These are phyloP conservation scores for Cryptomeria japonica DNA, from an alignment of 75 land plant genomes.

Conservation along the genomic window DNA sequence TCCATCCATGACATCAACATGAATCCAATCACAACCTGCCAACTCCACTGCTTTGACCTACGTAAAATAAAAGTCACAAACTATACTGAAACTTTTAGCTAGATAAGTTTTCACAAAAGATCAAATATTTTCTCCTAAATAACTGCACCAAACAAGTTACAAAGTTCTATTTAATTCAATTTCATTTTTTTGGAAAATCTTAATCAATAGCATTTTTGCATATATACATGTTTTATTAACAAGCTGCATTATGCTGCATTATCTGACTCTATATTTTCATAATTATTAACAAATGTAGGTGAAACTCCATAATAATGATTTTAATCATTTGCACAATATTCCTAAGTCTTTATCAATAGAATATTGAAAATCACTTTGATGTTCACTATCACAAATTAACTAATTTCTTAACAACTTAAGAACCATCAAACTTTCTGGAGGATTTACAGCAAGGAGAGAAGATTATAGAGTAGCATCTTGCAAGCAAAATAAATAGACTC, in stretches of 20 bases:
- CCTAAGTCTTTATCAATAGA: not conserved
- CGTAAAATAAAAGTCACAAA: not conserved
- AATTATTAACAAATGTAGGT: not conserved
- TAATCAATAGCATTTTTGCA: not conserved
- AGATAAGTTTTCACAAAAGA: constrained; percentile 1
- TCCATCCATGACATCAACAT: constrained; percentile 99
- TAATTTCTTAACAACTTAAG: not conserved
- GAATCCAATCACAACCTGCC: constrained; percentile 99
- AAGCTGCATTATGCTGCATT: not conserved
- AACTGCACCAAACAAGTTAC: not conserved
- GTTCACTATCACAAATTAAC: not conserved
- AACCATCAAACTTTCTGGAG: not conserved
- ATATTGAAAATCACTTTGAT: not conserved
- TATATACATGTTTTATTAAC: not conserved
- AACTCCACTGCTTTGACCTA: constrained; percentile 97
- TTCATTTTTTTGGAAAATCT: not conserved
- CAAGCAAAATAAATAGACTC: no score
- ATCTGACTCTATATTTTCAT: not conserved
- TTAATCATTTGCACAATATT: not conserved
- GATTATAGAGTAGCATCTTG: no score
- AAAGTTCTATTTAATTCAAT: not conserved
- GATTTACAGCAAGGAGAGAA: no score
- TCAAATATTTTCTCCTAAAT: not conserved
- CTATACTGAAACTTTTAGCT: constrained; percentile 7
- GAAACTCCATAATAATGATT: not conserved